phyloP scores from a whole-genome alignment of 2,329 filamentous ascomycete species.

The Penicillium sp. region DNA sequence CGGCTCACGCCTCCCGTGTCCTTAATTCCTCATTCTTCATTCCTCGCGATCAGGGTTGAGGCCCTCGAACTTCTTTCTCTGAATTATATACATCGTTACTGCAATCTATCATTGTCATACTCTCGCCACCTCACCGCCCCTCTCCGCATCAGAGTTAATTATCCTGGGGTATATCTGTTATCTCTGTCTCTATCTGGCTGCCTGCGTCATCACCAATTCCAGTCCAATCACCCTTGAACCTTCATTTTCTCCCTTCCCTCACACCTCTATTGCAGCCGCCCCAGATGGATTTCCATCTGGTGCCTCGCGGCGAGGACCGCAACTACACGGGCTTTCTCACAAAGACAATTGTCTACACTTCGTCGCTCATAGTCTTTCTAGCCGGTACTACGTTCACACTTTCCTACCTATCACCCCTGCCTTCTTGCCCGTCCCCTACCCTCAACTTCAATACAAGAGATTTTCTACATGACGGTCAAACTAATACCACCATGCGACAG shows the following conservation, averaged over 20 bases:
- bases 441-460: background rate
- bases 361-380: constrained; percentile 51
- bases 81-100: background rate
- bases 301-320: constrained; percentile 47
- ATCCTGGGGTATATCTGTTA: constrained; percentile 2
- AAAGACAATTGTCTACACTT: constrained; percentile 54
- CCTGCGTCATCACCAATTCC: constrained; percentile 9
- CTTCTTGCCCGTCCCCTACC: background rate
- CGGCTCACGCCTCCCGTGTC: background rate
- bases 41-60: background rate
- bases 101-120: background rate
- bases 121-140: background rate
- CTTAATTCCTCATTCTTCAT: background rate
- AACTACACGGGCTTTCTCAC: constrained; percentile 56
- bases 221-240: background rate
- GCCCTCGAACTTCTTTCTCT: background rate
- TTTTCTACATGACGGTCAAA: background rate
- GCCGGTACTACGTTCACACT: constrained; percentile 35
- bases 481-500: constrained; percentile 38
- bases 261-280: background rate
- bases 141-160: background rate
- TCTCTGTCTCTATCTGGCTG: constrained; percentile 3
- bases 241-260: background rate
- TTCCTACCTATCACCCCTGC: background rate
- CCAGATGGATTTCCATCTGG: constrained; percentile 49